Evolutionary conservation across 805 yeast species (phyloP).

Genomic region (Metschnikowia rubicola): DNA sequence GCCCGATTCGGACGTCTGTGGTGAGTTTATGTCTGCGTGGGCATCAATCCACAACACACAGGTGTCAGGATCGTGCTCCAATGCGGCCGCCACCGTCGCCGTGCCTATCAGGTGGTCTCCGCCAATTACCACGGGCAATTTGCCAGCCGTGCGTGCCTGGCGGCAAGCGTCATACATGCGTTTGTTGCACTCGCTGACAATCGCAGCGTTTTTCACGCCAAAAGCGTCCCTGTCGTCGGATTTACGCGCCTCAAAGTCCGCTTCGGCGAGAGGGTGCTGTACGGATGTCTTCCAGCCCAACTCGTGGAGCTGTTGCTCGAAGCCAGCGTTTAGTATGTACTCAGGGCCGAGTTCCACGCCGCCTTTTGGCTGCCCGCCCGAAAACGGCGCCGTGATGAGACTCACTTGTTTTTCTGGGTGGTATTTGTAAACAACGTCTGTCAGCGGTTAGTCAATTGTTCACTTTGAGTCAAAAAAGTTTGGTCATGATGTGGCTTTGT

Average conservation of each 20-base stretch:
- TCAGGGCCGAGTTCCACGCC: constrained; percentile 97
- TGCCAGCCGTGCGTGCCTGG: constrained; percentile 41
- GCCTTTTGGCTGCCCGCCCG: constrained; percentile 91
- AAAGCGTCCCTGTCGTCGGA: constrained; percentile 40
- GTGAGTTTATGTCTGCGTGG: constrained; percentile 94
- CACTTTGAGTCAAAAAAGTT: too few species aligned
- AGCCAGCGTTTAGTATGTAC: constrained; percentile 68
- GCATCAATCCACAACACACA: constrained; percentile 96
- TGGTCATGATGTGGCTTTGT: neutral
- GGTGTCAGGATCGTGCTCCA: constrained; percentile 77
- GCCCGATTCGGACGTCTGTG: constrained; percentile 78
- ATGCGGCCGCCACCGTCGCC: constrained; percentile 84
- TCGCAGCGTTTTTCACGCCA: constrained; percentile 69
- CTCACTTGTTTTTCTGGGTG: constrained; percentile 55
- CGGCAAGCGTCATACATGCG: constrained; percentile 59
- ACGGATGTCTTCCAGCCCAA: constrained; percentile 70
- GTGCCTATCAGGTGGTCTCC: constrained; percentile 98
- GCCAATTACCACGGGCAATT: constrained; percentile 81
- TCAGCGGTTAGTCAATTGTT: constrained; percentile 5
- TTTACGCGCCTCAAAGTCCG: constrained; percentile 43
- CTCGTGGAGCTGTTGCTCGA: constrained; percentile 54
- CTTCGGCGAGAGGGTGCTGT: constrained; percentile 50
- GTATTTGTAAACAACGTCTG: constrained; percentile 47
- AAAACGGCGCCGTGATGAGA: constrained; percentile 86
- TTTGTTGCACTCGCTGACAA: constrained; percentile 72